Evolutionary conservation across 345 rosid genomes (phyloP).

Genomic region (Firmiana major): DNA sequence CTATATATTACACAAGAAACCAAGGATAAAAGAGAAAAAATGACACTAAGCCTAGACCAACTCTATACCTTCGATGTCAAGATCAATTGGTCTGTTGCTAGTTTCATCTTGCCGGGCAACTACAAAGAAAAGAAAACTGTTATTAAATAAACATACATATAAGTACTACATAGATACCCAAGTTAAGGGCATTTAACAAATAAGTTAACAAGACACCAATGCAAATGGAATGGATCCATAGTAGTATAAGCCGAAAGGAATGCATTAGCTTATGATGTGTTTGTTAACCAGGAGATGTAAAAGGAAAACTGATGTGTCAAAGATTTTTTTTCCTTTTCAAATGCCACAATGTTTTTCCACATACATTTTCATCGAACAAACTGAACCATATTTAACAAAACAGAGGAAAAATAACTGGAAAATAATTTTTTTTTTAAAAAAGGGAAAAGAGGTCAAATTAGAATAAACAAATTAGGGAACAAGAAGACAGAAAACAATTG

Average conservation of each 20-base stretch:
- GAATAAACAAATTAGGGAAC: too few relatives aligned
- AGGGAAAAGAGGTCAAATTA: too few relatives aligned
- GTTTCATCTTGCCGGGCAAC: conserved; percentile 17
- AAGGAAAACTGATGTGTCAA: not conserved
- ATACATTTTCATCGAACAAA: not conserved
- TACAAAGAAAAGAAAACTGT: not conserved
- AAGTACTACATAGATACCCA: not conserved
- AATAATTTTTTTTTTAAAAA: too few relatives aligned
- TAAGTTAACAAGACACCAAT: not conserved
- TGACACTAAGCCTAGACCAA: not conserved
- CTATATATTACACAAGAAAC: conserved; percentile 4
- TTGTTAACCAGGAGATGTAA: not conserved
- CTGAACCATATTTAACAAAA: not conserved
- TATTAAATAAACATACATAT: not conserved
- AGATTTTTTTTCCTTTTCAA: not conserved
- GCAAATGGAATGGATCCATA: not conserved
- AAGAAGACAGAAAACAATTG: not conserved
- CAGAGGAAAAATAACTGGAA: not conserved
- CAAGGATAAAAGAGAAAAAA: conserved; percentile 1
- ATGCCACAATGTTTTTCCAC: not conserved
- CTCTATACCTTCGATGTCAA: conserved; percentile 16
- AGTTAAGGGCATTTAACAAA: not conserved
- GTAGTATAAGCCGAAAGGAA: not conserved
- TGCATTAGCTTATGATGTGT: not conserved
- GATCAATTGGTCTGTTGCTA: conserved; percentile 15